A percentile compares a stretch with the other conserved stretches of the same genome.
phyloP scores from a whole-genome alignment of 495 filamentous ascomycete species.

The Venustampulla echinocandica region DNA sequence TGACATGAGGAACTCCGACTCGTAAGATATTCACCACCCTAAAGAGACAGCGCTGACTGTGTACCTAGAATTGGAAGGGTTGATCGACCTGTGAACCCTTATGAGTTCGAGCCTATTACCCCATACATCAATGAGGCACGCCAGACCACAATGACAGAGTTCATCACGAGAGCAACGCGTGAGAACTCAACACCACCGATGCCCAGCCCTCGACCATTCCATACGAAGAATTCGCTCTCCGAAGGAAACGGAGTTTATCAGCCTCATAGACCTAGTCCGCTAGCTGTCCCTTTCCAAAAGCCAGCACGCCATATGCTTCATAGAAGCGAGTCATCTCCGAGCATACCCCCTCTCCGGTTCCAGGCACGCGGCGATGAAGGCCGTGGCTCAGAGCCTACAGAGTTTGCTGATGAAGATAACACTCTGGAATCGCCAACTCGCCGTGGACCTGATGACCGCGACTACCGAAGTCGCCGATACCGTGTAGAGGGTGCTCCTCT shows the following conservation, averaged over 20 bases:
- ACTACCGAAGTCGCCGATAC: not conserved
- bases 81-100: not conserved
- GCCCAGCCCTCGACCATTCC: not conserved
- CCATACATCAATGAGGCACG: conserved; percentile 2
- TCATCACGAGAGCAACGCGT: conserved; percentile 7
- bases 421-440: no score
- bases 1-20: not conserved
- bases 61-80: not conserved
- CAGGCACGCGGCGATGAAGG: not conserved
- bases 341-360: not conserved
- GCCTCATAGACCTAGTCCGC: not conserved
- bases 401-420: no score
- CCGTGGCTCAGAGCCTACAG: no score
- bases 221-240: conserved; percentile 13
- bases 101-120: conserved; percentile 15
- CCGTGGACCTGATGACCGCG: no score
- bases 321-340: conserved; percentile 9
- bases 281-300: not conserved
- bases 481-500: not conserved
- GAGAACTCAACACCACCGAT: not conserved
- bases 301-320: not conserved
- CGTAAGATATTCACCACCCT: not conserved
- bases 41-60: not conserved
- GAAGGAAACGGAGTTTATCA: conserved; percentile 1
- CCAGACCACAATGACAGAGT: conserved; percentile 10